phyloP scores from a whole-genome alignment of 352 stramenopile species.

The Plasmopara viticola region DNA sequence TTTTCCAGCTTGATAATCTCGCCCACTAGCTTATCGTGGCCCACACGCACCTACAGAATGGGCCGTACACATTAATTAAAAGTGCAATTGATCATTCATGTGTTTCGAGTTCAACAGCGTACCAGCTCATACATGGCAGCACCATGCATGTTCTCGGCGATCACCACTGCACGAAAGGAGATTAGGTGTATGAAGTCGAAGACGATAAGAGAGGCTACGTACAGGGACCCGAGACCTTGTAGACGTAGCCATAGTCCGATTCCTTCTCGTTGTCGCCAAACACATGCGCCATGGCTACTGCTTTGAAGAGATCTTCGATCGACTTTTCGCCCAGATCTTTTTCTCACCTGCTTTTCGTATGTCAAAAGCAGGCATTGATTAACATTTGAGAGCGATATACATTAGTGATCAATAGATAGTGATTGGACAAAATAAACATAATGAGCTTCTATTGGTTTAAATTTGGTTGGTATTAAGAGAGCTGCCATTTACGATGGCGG shows the following conservation, averaged over 20 bases:
- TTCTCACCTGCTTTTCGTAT: constrained; percentile 27
- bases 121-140: constrained; percentile 97
- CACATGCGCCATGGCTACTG: constrained; percentile 60
- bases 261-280: constrained; percentile 85
- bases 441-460: constrained; percentile 24
- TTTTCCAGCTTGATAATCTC: constrained; percentile 99
- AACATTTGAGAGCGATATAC: not conserved
- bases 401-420: not conserved
- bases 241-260: constrained; percentile 98
- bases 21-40: constrained; percentile 98
- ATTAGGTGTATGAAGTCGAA: not conserved
- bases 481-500: constrained; percentile 13
- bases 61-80: not conserved
- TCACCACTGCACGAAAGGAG: constrained; percentile 81
- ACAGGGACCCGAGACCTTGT: constrained; percentile 98
- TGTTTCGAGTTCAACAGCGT: constrained; percentile 1
- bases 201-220: constrained; percentile 27
- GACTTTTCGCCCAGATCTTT: constrained; percentile 35
- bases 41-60: constrained; percentile 92
- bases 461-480: constrained; percentile 43
- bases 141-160: constrained; percentile 99
- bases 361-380: constrained; percentile 6
- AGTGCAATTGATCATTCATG: too few species aligned
- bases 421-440: too few species aligned
- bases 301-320: constrained; percentile 16